These are phyloP conservation scores for Paraconiothyrium sp. DNA, from an alignment of 2,329 filamentous ascomycete species.

Conservation along the genomic window DNA sequence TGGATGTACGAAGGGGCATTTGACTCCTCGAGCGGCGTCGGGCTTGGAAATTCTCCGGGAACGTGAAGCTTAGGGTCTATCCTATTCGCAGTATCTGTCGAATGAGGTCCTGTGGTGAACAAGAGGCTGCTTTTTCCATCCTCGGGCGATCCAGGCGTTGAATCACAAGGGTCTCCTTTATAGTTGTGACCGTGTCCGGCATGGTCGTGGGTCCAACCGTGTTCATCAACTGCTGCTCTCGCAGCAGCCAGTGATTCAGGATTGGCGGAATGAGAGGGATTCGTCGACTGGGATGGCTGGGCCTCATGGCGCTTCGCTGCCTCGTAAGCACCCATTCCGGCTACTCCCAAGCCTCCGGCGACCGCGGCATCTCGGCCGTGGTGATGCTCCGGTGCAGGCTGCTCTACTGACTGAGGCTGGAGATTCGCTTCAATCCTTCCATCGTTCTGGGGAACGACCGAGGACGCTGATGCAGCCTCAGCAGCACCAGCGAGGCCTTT, in stretches of 20 bases:
- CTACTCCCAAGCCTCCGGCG: constrained; percentile 34
- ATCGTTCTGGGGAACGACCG: constrained; percentile 4
- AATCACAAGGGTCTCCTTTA: constrained; percentile 34
- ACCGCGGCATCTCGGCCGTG: constrained; percentile 37
- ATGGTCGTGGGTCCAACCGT: constrained; percentile 10
- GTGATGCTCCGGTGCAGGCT: constrained; percentile 28
- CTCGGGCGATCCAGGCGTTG: constrained; percentile 1
- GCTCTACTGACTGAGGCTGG: neutral
- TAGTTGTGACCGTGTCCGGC: constrained; percentile 29
- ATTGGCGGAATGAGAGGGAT: constrained; percentile 13
- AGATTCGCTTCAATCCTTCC: constrained; percentile 16
- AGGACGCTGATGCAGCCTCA: constrained; percentile 17
- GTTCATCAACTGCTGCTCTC: constrained; percentile 20
- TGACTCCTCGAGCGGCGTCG: constrained; percentile 40
- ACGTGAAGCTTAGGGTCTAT: constrained; percentile 42
- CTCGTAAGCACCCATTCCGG: constrained; percentile 34
- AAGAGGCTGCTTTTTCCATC: constrained; percentile 14
- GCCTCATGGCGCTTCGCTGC: constrained; percentile 23
- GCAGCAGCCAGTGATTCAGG: constrained; percentile 30
- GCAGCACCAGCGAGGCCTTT: constrained; percentile 37
- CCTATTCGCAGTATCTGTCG: constrained; percentile 39
- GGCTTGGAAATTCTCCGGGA: constrained; percentile 45
- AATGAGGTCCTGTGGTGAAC: constrained; percentile 38
- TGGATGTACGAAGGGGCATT: constrained; percentile 30
- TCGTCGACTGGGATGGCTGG: neutral